Evolutionary conservation across 129 eudicot genomes (phyloP), one percentile per base, ranked within the genome.

Genomic region (Arctium lappa): DNA sequence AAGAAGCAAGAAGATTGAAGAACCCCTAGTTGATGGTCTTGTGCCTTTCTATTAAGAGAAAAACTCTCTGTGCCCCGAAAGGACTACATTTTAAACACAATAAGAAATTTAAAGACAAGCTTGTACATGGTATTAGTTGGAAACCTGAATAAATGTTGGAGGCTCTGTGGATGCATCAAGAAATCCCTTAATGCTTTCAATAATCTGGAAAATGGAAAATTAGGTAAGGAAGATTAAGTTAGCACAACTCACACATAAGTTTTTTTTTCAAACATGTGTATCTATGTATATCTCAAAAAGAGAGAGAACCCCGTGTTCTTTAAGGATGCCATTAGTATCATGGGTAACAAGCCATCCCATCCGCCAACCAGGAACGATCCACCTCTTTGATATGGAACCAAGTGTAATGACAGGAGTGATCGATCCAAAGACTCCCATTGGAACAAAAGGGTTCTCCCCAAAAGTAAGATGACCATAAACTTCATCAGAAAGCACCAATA

Each of bases 341-440:
- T 88, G 86, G 5, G 86, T 86, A 77, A 88, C 93, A 11, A 91
- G 82, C 93, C 93, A 91, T 12, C 97, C 97, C 48, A 88, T 85
- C 65, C 91, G 83, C 97, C 97, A 91, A 65, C 97, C 97, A 31
- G 97, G 97, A 32, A 91, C 91, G 7, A 86, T 75, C 97, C 97
- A 91, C 83, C 93, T 86, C 86, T 91, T 91, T 2, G 97, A 91
- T 56, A 91, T 81, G 2, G 97, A 89, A 10, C 97, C 97, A 15
- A 91, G 34, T 2, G 97, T 91, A 39, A 91, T 62, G 68, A 91
- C 63, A 1, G 97, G 97, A 0, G 73, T 79, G 50, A 86, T 82
- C 34, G 90, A 88, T 73, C 84, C 90, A 80, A 91, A 91, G 16
- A 84, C 87, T 71, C 91, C 97, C 93, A 91, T 89, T 11, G 93